Percentiles rank a stretch among this genome's conserved stretches.
Evolutionary conservation across 208 protist species (phyloP).

Genomic region (Wallacemonas sp.): DNA sequence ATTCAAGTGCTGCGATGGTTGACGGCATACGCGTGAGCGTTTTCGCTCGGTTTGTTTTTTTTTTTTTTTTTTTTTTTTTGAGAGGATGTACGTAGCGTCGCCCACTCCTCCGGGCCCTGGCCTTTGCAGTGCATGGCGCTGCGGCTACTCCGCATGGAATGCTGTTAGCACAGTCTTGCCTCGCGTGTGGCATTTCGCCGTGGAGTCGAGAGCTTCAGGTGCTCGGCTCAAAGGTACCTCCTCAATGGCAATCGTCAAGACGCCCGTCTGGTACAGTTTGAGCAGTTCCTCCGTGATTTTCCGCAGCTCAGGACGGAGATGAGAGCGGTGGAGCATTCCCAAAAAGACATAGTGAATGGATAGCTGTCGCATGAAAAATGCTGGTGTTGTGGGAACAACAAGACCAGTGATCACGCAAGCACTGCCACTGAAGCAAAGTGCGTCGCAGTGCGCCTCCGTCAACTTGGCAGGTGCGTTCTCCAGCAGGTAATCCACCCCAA

Average conservation of each 20-base stretch:
- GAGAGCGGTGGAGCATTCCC: constrained; percentile 33
- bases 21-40: too few relatives aligned
- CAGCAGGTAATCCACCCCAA: constrained; percentile 86
- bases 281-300: constrained; percentile 35
- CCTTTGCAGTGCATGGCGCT: too few relatives aligned
- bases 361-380: constrained; percentile 60
- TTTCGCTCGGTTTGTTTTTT: too few relatives aligned
- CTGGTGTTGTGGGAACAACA: constrained; percentile 23
- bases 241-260: constrained; percentile 45
- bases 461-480: constrained; percentile 46
- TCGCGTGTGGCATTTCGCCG: constrained; percentile 43
- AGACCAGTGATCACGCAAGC: constrained; percentile 59
- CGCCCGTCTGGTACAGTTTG: constrained; percentile 49
- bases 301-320: constrained; percentile 41
- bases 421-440: constrained; percentile 64
- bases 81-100: too few relatives aligned
- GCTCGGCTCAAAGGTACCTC: constrained; percentile 51
- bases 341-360: constrained; percentile 68
- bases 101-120: too few relatives aligned
- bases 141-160: constrained; percentile 49
- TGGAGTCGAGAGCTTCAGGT: constrained; percentile 38
- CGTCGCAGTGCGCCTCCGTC: constrained; percentile 41
- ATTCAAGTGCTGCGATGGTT: too few relatives aligned
- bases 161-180: constrained; percentile 70
- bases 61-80: too few relatives aligned